Evolutionary conservation across 202 grass and related monocot genomes (phyloP), one percentile per base, ranked within the genome.

Genomic region (Schoenoplectus triqueter): DNA sequence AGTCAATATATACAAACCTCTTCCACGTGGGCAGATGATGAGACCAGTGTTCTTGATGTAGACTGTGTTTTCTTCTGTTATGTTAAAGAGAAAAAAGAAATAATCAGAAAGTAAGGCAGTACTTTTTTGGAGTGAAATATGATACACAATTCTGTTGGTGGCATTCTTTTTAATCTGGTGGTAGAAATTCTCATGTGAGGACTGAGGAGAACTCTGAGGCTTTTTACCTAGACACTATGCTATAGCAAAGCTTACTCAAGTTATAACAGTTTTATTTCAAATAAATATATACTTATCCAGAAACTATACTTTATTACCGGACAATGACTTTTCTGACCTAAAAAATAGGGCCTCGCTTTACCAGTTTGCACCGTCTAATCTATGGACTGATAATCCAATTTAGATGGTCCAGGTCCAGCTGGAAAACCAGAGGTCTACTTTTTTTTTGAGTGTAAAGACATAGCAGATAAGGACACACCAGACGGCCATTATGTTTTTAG

Each of bases 1-100:
- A 57, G 54, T 66, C 8, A 66, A 39, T 39, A 66, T 66, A 66
- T 17, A 17, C 62, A 64, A 5, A 66, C 64, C 64, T 66, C 64
- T 66, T 66, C 64, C 5, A 31, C 19, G 39, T 9, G 21, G 64
- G 17, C 21, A 66, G 64, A 66, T 66, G 64, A 66, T 66, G 19
- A 66, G 19, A 39, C 64, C 64, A 66, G 10, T 31, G 64, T 66
- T 31, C 39, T 66, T 66, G 64, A 66, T 66, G 20, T 66, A 66
- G 64, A 20, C 39, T 21, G 64, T 66, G 64, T 20, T 7, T 66
- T 66, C 64, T 66, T 66, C 64, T 66, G 20, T 10, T 66, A 66
- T 39, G 21, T 66, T 66, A 3, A 9, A 66, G 21, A 5, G 39
- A 39, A 21, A 66, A 66, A 66, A n/a, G n/a, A 10, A 31, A 4